These are phyloP conservation scores for Leccinum longicurvipes DNA, from an alignment of 768 basidiomycete genomes.

Conservation along the genomic window DNA sequence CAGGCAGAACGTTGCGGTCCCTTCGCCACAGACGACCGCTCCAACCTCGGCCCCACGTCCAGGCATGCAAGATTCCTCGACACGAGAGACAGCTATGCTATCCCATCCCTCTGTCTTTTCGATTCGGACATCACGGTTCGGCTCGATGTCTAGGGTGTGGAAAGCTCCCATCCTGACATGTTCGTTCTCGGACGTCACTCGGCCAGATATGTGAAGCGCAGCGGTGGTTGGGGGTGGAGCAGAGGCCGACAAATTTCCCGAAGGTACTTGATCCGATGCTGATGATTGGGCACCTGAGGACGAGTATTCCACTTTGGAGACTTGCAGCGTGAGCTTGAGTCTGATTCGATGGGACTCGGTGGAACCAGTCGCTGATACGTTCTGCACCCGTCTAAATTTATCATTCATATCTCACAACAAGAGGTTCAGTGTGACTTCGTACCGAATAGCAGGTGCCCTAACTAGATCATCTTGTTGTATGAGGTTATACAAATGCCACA, in stretches of 20 bases:
- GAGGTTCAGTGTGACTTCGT: constrained; percentile 16
- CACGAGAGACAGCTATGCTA: constrained; percentile 73
- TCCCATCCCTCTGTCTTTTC: constrained; percentile 92
- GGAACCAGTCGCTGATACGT: constrained; percentile 87
- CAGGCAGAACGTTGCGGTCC: constrained; percentile 89
- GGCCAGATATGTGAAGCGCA: constrained; percentile 81
- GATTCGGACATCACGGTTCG: constrained; percentile 86
- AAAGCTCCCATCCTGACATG: constrained; percentile 91
- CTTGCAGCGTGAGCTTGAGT: constrained; percentile 79
- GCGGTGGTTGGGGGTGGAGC: constrained; percentile 43
- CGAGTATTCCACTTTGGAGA: constrained; percentile 77
- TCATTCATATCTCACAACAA: constrained; percentile 6
- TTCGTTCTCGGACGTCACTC: constrained; percentile 79
- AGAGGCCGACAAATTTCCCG: constrained; percentile 24
- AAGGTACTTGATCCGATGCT: constrained; percentile 39
- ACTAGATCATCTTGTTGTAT: constrained; percentile 88
- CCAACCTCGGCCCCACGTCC: constrained; percentile 95
- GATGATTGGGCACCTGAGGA: constrained; percentile 56
- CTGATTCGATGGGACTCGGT: constrained; percentile 88
- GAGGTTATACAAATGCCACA: constrained; percentile 99
- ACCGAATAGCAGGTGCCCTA: constrained; percentile 83
- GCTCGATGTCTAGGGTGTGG: constrained; percentile 92
- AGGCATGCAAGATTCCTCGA: constrained; percentile 88
- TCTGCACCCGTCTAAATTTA: constrained; percentile 72
- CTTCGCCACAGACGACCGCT: constrained; percentile 95